Base-by-base conservation (phyloP, 257 asterid genomes). In the Lycium barbarum region DNA sequence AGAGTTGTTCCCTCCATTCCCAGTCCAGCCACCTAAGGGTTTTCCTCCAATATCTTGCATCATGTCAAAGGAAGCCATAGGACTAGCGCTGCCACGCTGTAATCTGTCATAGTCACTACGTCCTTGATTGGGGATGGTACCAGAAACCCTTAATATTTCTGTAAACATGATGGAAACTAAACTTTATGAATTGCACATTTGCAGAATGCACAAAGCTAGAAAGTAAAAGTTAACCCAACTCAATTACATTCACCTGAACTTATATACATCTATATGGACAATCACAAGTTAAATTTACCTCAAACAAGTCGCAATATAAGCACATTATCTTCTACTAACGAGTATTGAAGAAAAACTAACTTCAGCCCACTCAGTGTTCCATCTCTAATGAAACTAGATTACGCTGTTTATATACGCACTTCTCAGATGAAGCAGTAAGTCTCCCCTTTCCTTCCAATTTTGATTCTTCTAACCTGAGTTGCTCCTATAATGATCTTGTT, bases 21-120 rank as follows among this genome's bases (percentile, higher is more conserved):
- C 65, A 58, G 65, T 58, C 65, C 93, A 93, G 88, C 88, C 89
- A 61, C 93, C 90, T 38, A 91, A 63, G 47, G 83, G 86, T 84
- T 90, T 89, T 72, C 90, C 93, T 84, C 87, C 92, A 83, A 89
- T 67, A 89, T 89, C 92, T 26, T 90, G 93, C 89, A 89, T 86
- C 83, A 90, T 87, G 78, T 94, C 93, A 84, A 86, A 79, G 49
- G 97, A 86, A 43, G 93, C 66, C 87, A 89, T 83, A n/a, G 89
- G 94, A 86, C 88, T 88, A 22, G 97, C 95, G 87, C 98, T 89
- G 84, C 97, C 91, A n/a, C 91, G 94, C 17, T 86, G 94, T 65
- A 93, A 88, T 84, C 91, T 90, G 83, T 90, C 98, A 58, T 88
- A 90, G 66, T 89, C 95, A 70, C 88, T 84, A 65, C 92, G 84